Conservation (phyloP, 2,329 filamentous ascomycete species). For the Pseudogymnoascus sp. region DNA sequence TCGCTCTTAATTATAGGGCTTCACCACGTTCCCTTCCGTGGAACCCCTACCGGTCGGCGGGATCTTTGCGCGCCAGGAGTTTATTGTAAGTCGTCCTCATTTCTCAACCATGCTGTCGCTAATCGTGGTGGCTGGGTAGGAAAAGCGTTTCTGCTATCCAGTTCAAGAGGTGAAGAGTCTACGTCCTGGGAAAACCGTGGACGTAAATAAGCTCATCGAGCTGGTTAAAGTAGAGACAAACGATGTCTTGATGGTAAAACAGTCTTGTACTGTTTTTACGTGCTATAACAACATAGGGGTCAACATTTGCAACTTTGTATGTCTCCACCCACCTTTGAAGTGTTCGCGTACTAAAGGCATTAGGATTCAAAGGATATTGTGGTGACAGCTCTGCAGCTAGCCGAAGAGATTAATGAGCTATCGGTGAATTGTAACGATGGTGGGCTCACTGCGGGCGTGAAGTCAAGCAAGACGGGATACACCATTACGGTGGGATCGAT, state of each 20-base stretch:
- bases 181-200: background rate
- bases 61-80: background rate
- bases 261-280: background rate
- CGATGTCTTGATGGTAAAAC: background rate
- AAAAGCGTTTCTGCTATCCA: background rate
- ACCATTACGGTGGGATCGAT: background rate
- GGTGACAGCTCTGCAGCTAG: background rate
- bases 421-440: background rate
- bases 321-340: background rate
- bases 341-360: background rate
- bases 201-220: background rate
- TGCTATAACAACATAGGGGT: background rate
- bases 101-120: background rate
- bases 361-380: background rate
- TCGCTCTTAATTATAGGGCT: background rate
- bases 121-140: background rate
- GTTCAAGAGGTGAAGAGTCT: background rate
- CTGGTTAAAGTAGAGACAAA: background rate
- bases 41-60: background rate
- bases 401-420: background rate
- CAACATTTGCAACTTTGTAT: background rate
- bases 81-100: background rate
- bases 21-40: background rate
- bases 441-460: background rate
- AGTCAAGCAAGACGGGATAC: background rate